These are phyloP conservation scores for Nakazawaea anatomiae DNA, from an alignment of 805 yeast genomes.

Conservation along the genomic window DNA sequence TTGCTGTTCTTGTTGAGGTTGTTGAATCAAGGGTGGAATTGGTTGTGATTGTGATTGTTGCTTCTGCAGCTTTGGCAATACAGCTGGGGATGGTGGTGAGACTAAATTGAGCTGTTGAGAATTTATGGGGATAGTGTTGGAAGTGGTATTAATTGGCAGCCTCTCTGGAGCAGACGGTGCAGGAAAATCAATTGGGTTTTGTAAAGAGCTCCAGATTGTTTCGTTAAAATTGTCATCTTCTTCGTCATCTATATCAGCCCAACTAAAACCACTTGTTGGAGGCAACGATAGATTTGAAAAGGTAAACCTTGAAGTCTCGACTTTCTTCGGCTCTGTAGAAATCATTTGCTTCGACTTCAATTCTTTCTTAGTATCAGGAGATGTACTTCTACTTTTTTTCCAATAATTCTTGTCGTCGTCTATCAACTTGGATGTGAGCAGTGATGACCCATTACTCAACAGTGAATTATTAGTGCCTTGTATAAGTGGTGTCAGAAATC, in stretches of 20 bases:
- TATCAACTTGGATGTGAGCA: neutral
- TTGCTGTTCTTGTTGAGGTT: neutral
- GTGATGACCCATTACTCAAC: neutral
- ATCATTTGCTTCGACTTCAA: neutral
- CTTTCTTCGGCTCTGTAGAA: constrained; percentile 1
- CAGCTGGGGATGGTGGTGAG: no score
- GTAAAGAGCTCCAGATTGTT: constrained; percentile 6
- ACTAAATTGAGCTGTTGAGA: neutral
- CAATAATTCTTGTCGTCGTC: constrained; percentile 8
- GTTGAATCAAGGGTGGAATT: neutral
- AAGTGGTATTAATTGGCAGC: no score
- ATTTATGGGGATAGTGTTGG: no score
- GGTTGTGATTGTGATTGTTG: neutral
- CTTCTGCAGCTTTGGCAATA: neutral
- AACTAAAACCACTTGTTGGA: constrained; percentile 10
- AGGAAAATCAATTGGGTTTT: neutral
- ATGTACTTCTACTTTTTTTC: constrained; percentile 8
- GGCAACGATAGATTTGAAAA: constrained; percentile 7
- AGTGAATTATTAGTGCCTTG: neutral
- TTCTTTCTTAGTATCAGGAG: constrained; percentile 6
- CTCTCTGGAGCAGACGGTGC: neutral
- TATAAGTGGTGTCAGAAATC: neutral
- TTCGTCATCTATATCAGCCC: constrained; percentile 17
- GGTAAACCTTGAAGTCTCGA: constrained; percentile 7
- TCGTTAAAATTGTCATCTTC: constrained; percentile 11